Percentiles rank a stretch among this genome's conserved stretches.
Evolutionary conservation across 2,329 filamentous ascomycete species (phyloP).

Genomic region (Fusarium sororula): DNA sequence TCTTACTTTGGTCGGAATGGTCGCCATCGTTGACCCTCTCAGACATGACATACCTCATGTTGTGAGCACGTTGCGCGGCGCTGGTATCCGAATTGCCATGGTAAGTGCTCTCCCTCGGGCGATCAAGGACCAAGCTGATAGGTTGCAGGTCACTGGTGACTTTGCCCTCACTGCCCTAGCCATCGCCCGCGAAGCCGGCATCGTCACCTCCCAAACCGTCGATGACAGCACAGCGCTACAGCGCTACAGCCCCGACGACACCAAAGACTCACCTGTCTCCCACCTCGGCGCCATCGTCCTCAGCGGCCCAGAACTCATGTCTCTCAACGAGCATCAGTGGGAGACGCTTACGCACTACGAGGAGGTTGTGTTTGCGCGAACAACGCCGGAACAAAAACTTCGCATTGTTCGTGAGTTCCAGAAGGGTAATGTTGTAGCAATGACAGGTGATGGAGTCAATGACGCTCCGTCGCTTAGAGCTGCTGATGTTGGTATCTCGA

Average conservation of each 20-base stretch:
- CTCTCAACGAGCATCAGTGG: constrained; percentile 75
- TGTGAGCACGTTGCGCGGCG: constrained; percentile 71
- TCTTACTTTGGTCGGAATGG: constrained; percentile 76
- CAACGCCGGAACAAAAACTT: constrained; percentile 81
- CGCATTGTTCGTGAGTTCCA: constrained; percentile 82
- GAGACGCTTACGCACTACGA: constrained; percentile 69
- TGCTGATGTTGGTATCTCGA: constrained; percentile 84
- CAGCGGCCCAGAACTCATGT: constrained; percentile 71
- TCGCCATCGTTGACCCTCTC: constrained; percentile 82
- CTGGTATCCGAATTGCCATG: constrained; percentile 82
- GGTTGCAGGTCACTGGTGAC: constrained; percentile 72
- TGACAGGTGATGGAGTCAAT: constrained; percentile 90
- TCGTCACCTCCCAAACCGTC: constrained; percentile 66
- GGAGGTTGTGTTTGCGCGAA: constrained; percentile 79
- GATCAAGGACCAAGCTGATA: too few relatives aligned
- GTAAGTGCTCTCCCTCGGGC: too few relatives aligned
- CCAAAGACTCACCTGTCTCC: accelerated
- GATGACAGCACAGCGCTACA: constrained; percentile 64
- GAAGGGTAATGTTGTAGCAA: constrained; percentile 74
- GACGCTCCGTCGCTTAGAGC: constrained; percentile 83
- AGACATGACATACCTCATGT: constrained; percentile 76
- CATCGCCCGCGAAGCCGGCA: constrained; percentile 77
- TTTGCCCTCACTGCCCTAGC: constrained; percentile 78
- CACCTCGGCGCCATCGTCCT: constrained; percentile 65
- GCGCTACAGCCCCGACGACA: constrained; percentile 36